Evolutionary conservation across 345 rosid species (phyloP).

Genomic region (Odontarrhena argentea): DNA sequence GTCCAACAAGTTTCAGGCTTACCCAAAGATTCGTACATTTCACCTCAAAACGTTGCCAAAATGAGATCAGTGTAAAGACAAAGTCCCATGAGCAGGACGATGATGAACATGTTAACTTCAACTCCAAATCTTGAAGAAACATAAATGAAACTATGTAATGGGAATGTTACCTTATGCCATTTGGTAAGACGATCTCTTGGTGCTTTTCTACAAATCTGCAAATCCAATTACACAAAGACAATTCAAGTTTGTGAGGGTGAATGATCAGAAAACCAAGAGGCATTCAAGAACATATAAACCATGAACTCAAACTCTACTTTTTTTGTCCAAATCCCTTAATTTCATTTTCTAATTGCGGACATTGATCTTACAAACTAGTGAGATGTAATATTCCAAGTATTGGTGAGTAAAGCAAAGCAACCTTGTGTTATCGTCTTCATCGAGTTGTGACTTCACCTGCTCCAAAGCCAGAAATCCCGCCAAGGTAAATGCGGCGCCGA

Average conservation of each 20-base stretch:
- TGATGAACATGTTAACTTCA: too few relatives aligned
- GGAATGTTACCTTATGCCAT: constrained; percentile 68
- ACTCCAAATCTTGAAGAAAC: background rate
- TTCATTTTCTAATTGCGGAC: background rate
- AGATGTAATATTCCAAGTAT: background rate
- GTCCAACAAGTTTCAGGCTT: background rate
- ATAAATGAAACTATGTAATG: background rate
- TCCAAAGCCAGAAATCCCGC: constrained; percentile 68
- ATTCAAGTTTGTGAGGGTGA: background rate
- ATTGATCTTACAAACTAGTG: background rate
- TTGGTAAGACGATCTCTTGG: constrained; percentile 71
- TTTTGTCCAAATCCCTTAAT: background rate
- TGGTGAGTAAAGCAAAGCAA: constrained; percentile 2
- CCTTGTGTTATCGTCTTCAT: constrained; percentile 71
- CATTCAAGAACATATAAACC: constrained; percentile 1
- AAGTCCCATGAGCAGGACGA: too few relatives aligned
- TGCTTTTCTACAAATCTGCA: constrained; percentile 64
- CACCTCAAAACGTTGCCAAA: too few relatives aligned
- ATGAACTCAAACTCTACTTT: constrained; percentile 6
- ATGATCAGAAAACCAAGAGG: background rate
- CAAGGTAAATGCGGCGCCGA: constrained; percentile 84
- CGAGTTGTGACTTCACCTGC: constrained; percentile 68
- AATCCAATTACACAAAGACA: background rate
- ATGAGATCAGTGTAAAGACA: background rate
- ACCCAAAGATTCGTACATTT: too few relatives aligned